phyloP scores from a whole-genome alignment of 495 filamentous ascomycete species.

The Aspergillus bertholletiae region DNA sequence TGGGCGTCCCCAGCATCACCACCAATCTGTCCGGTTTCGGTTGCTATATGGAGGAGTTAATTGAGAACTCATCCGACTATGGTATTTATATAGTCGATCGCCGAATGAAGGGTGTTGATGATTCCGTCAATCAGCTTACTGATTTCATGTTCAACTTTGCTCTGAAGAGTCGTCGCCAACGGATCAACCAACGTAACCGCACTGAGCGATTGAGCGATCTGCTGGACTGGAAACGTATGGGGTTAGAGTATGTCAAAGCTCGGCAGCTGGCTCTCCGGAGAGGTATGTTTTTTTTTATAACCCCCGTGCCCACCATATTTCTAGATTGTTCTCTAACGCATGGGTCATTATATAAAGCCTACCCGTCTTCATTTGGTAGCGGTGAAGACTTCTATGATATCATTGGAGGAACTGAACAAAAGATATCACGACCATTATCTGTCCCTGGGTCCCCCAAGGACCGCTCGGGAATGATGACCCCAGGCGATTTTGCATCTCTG shows the following conservation, averaged over 20 bases:
- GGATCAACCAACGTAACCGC: slow-evolving; percentile 98
- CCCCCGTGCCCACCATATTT: background rate
- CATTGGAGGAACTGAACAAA: slow-evolving; percentile 84
- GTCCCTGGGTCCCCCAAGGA: slow-evolving; percentile 90
- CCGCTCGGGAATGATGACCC: slow-evolving; percentile 96
- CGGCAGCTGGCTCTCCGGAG: slow-evolving; percentile 86
- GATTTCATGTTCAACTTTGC: slow-evolving; percentile 94
- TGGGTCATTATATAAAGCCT: slow-evolving; percentile 50
- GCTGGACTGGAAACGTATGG: slow-evolving; percentile 99
- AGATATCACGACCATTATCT: slow-evolving; percentile 89
- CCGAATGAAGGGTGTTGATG: slow-evolving; percentile 91
- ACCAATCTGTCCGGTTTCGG: slow-evolving; percentile 97
- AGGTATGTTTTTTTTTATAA: slow-evolving; percentile 40
- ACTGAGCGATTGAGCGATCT: slow-evolving; percentile 93
- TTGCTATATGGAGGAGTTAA: slow-evolving; percentile 99
- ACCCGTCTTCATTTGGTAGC: slow-evolving; percentile 76
- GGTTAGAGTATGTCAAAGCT: slow-evolving; percentile 97
- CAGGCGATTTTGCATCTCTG: slow-evolving; percentile 92
- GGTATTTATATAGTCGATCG: slow-evolving; percentile 99
- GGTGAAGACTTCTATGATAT: slow-evolving; percentile 75
- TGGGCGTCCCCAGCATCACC: slow-evolving; percentile 98
- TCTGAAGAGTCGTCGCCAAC: slow-evolving; percentile 88
- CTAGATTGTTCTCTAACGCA: slow-evolving; percentile 1
- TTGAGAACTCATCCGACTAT: slow-evolving; percentile 96
- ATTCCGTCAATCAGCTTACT: slow-evolving; percentile 91